Base-by-base conservation (phyloP, 768 basidiomycete species). In the Hebeloma cylindrosporum region DNA sequence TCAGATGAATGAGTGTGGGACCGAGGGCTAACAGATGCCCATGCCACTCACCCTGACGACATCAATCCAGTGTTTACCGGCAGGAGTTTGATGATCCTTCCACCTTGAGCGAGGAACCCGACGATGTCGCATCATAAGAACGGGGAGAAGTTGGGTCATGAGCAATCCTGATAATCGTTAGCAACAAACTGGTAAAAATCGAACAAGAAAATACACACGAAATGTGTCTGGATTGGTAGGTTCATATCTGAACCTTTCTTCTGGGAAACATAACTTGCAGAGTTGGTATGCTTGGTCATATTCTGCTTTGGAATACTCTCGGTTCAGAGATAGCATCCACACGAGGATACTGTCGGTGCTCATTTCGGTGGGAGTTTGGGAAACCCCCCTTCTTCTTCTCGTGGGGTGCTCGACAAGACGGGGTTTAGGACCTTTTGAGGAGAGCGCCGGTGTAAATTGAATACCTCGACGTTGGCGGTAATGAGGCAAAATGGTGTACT, bases 41-140 rank as follows among this genome's bases (percentile, higher is more conserved):
- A 3, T 25, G 33, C 21, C 43, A 83, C 83, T 73, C 85, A 85
- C 54, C 89, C 86, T 44, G n/a, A n/a, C n/a, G n/a, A n/a, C n/a
- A n/a, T n/a, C n/a, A n/a, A 90, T 90, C 84, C 85, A 89, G 51
- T 84, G 85, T 53, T 89, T 89, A 31, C 86, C 86, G 31, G 69
- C 77, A 1, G 69, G 52, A 0, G 77, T 83, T 18, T 70, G 64
- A 44, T 74, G 74, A 50, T 88, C 86, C 47, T 74, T 72, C 88
- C 88, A 90, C 51, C 83, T 82, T 9, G 81, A 66, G 14, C 87
- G 72, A 1, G 88, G 85, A 63, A 89, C 85, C 28, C 88, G 80
- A 43, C 87, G 73, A 61, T 89, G 88, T 11, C 87, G 70, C 88
- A 89, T 89, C 88, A 90, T 88, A 54, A 89, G 80, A 9, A 89